A percentile compares a stretch with the other conserved stretches of the same genome.
Conservation (phyloP, 805 yeast species). For the Ogataea ramenticola region DNA sequence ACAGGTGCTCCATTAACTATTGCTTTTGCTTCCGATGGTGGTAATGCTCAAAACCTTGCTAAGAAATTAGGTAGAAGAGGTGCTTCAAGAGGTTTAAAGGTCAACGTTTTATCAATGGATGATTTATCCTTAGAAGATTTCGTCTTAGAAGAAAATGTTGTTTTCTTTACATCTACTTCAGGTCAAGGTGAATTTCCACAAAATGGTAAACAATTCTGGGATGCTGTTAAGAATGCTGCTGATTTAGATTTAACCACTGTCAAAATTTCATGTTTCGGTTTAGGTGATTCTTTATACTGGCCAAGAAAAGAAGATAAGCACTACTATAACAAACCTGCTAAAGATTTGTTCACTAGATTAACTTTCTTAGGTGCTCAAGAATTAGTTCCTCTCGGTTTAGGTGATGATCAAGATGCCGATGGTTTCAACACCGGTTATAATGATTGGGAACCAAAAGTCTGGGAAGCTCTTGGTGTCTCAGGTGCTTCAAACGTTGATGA, state of each 20-base stretch:
- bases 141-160: constrained; percentile 60
- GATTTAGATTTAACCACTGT: constrained; percentile 58
- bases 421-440: constrained; percentile 90
- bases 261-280: constrained; percentile 60
- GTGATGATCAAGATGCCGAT: constrained; percentile 97
- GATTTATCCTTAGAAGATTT: constrained; percentile 68
- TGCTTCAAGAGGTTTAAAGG: constrained; percentile 67
- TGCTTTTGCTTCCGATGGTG: constrained; percentile 89
- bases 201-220: constrained; percentile 76
- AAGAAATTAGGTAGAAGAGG: constrained; percentile 75
- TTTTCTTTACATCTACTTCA: constrained; percentile 66
- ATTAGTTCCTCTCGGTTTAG: constrained; percentile 72
- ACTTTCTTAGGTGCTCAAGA: constrained; percentile 66
- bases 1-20: constrained; percentile 88
- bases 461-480: constrained; percentile 88
- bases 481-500: constrained; percentile 82
- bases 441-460: constrained; percentile 75
- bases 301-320: constrained; percentile 94
- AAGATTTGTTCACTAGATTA: constrained; percentile 62
- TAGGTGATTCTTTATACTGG: constrained; percentile 88
- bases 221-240: constrained; percentile 50
- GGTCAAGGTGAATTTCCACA: constrained; percentile 88
- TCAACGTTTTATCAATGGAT: constrained; percentile 61
- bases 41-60: constrained; percentile 78
- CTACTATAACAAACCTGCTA: constrained; percentile 87